phyloP scores from a whole-genome alignment of 208 protist genomes.

The Vickermania spadyakhi region DNA sequence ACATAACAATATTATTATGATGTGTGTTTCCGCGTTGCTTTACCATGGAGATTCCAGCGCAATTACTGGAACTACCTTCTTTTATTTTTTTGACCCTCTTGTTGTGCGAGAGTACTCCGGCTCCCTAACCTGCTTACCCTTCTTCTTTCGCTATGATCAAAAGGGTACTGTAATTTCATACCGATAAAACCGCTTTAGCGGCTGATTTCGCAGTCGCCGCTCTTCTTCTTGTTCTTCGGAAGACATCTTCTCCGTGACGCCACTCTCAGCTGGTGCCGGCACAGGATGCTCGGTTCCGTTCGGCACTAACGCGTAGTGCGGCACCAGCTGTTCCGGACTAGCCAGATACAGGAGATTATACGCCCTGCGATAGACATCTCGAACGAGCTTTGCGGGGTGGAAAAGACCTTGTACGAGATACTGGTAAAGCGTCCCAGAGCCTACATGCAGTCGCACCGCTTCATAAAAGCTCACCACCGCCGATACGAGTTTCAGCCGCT shows the following conservation, averaged over 20 bases:
- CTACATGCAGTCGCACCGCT: constrained; percentile 92
- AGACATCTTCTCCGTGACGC: constrained; percentile 10
- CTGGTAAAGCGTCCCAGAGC: constrained; percentile 89
- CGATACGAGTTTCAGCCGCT: constrained; percentile 82
- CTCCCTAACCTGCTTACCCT: no score
- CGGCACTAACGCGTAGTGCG: constrained; percentile 90
- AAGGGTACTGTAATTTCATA: not conserved
- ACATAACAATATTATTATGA: no score
- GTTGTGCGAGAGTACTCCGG: no score
- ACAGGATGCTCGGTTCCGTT: constrained; percentile 31
- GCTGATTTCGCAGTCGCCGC: not conserved
- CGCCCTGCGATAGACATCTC: constrained; percentile 98
- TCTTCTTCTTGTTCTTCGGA: constrained; percentile 3
- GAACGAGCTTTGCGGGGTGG: constrained; percentile 97
- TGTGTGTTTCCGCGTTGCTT: no score
- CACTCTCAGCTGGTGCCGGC: constrained; percentile 73
- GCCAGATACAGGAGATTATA: constrained; percentile 99
- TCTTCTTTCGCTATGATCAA: no score
- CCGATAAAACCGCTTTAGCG: not conserved
- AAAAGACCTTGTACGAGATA: constrained; percentile 97
- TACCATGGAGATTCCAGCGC: no score
- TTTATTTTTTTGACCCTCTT: no score
- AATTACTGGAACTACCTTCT: no score
- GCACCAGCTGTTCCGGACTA: constrained; percentile 92
- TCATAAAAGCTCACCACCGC: constrained; percentile 98